Evolutionary conservation across 2,329 filamentous ascomycete species (phyloP), one percentile per base, ranked within the genome.

Genomic region (Diaporthe citri): DNA sequence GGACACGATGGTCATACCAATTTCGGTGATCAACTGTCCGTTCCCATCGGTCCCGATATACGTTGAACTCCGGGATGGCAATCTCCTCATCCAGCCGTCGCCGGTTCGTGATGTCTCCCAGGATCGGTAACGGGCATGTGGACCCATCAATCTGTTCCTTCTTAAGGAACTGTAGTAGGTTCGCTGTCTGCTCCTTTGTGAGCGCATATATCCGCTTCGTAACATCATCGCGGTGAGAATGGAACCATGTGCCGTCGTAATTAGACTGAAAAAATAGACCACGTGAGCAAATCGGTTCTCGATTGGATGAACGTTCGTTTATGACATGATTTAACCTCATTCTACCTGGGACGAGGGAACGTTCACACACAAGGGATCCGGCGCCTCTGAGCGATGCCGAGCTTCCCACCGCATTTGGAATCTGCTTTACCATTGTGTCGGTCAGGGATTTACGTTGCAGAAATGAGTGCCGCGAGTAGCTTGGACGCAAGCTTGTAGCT

Each of bases 1-100:
- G 41, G 39, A 5, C 17, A 34, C 41, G 7, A 8, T 64, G 48
- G 41, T 64, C 60, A 31, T 4, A 1, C 60, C 60, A 64, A 6
- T 48, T 64, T 17, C 17, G 25, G 25, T 64, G 48, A 25, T 34
- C 60, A 31, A 64, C 25, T 64, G 60, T 46, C 41, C 67, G 67
- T 71, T 71, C 67, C 67, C 67, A 71, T 28, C 67, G 51, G 25
- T 71, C 67, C 12, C 67, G 46, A 17, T 59, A 71, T 28, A 71
- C 31, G 20, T 43, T 43, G 51, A 56, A 71, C 51, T 57, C 67
- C 8, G 48, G 67, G n/a, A 71, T 55, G 34, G 67, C 67, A 31
- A 71, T n/a, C 51, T 71, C 67, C 15, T 55, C 51, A n/a, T 71
- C 67, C 48, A 71, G 52, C 3, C 67, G 51, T 17, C 17, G 12